These are phyloP conservation scores for Globisporangium sylvaticum DNA, from an alignment of 352 stramenopile species.

Conservation along the genomic window DNA sequence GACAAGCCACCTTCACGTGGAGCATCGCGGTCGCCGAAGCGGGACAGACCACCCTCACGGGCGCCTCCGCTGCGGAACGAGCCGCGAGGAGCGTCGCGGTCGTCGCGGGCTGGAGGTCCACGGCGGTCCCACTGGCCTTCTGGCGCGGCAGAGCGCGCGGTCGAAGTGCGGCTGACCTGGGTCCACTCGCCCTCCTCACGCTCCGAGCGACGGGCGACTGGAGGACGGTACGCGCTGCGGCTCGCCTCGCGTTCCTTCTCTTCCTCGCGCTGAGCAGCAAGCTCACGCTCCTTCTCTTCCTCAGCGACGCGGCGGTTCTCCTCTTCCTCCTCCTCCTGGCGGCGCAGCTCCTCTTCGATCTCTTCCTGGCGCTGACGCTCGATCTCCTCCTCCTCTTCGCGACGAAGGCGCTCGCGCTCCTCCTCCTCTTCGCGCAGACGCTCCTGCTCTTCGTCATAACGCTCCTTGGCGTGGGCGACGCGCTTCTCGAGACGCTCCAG, in stretches of 20 bases:
- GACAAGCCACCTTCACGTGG: constrained; percentile 28
- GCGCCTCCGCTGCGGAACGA: constrained; percentile 10
- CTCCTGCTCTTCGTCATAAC: constrained; percentile 70
- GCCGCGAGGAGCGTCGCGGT: constrained; percentile 21
- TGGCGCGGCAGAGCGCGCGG: constrained; percentile 31
- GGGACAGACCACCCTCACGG: constrained; percentile 10
- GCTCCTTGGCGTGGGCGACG: constrained; percentile 58
- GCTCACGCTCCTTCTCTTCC: constrained; percentile 46
- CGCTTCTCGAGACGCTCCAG: constrained; percentile 60
- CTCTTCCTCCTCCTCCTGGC: constrained; percentile 61
- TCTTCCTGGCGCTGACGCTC: constrained; percentile 55
- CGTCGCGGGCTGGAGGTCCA: constrained; percentile 38
- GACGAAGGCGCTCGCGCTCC: constrained; percentile 50
- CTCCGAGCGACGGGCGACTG: constrained; percentile 24
- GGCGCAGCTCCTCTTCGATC: constrained; percentile 59
- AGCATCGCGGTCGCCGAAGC: constrained; percentile 29
- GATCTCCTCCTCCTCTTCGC: constrained; percentile 56
- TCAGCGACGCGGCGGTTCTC: constrained; percentile 35
- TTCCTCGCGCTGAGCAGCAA: constrained; percentile 23
- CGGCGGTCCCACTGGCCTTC: constrained; percentile 61
- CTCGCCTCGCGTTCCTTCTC: constrained; percentile 34
- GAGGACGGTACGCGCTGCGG: constrained; percentile 24
- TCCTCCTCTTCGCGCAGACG: constrained; percentile 55
- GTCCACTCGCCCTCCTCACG: constrained; percentile 66
- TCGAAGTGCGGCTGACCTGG: constrained; percentile 37